Percentiles rank a stretch among this genome's conserved stretches.
These are phyloP conservation scores for Chamaenerion angustifolium DNA, from an alignment of 345 rosid genomes.

Conservation along the genomic window DNA sequence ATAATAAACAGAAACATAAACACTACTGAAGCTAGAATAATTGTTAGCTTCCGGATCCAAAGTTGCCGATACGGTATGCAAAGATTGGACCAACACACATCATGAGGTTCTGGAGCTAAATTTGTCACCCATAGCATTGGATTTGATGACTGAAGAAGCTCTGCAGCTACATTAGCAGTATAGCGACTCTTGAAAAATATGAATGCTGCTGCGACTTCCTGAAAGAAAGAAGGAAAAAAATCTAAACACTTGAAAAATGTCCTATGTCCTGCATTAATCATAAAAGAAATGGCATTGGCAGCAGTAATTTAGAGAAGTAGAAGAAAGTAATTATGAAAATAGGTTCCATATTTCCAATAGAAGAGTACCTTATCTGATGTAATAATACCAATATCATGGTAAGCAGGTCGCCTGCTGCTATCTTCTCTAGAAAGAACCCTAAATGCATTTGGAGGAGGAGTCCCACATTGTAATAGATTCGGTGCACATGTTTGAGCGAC, in stretches of 20 bases:
- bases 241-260: too few relatives aligned
- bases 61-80: slow-evolving; percentile 65
- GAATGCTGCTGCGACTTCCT: slow-evolving; percentile 89
- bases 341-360: too few relatives aligned
- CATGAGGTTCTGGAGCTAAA: slow-evolving; percentile 86
- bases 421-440: slow-evolving; percentile 31
- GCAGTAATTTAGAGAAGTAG: too few relatives aligned
- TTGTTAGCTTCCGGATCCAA: slow-evolving; percentile 73
- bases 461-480: slow-evolving; percentile 33
- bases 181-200: slow-evolving; percentile 84
- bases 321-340: slow-evolving; percentile 1
- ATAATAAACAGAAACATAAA: slow-evolving; percentile 64
- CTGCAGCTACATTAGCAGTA: slow-evolving; percentile 71
- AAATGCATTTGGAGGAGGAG: slow-evolving; percentile 42
- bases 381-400: slow-evolving; percentile 25
- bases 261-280: too few relatives aligned
- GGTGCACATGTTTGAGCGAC: slow-evolving; percentile 13
- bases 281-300: too few relatives aligned
- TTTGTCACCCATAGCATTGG: slow-evolving; percentile 94
- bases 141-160: slow-evolving; percentile 70
- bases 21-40: slow-evolving; percentile 44
- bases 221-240: slow-evolving; percentile 10
- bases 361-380: slow-evolving; percentile 46
- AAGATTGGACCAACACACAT: slow-evolving; percentile 83
- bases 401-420: slow-evolving; percentile 11